phyloP scores from a whole-genome alignment of 805 yeast genomes.

The Maudiozyma barnettii region DNA sequence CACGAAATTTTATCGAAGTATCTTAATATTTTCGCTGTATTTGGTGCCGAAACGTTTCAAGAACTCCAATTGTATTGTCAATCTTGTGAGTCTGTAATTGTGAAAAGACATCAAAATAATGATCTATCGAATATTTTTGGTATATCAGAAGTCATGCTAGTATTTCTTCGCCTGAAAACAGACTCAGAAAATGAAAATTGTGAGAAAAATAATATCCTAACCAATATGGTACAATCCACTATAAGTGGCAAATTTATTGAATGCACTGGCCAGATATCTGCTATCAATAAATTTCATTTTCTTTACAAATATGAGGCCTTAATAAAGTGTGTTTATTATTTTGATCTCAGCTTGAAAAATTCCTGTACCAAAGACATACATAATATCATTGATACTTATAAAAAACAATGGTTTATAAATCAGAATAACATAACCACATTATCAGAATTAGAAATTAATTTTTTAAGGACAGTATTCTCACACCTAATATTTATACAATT shows the following conservation, averaged over 20 bases:
- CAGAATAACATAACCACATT: constrained; percentile 2
- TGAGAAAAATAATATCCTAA: constrained; percentile 1
- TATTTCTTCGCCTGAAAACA: neutral
- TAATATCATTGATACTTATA: constrained; percentile 26
- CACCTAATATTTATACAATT: constrained; percentile 22
- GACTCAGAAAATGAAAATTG: constrained; percentile 1
- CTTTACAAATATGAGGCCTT: constrained; percentile 23
- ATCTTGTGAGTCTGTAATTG: constrained; percentile 1
- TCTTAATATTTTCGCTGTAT: constrained; percentile 16
- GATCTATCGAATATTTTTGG: too few relatives aligned
- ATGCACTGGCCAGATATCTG: neutral
- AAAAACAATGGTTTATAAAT: constrained; percentile 24
- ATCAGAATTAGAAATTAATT: constrained; percentile 18
- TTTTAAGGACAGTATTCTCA: constrained; percentile 15
- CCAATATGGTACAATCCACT: neutral
- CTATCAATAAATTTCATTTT: constrained; percentile 12
- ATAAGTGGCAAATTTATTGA: neutral
- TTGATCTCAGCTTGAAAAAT: constrained; percentile 28
- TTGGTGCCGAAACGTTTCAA: constrained; percentile 5
- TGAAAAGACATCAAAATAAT: neutral
- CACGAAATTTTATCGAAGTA: constrained; percentile 11
- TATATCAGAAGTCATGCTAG: constrained; percentile 21
- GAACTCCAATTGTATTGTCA: constrained; percentile 12
- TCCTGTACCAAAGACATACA: constrained; percentile 25
- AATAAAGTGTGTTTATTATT: constrained; percentile 27